Base-by-base conservation (phyloP, 2,329 filamentous ascomycete genomes). In the Arthrobotrys conoides region DNA sequence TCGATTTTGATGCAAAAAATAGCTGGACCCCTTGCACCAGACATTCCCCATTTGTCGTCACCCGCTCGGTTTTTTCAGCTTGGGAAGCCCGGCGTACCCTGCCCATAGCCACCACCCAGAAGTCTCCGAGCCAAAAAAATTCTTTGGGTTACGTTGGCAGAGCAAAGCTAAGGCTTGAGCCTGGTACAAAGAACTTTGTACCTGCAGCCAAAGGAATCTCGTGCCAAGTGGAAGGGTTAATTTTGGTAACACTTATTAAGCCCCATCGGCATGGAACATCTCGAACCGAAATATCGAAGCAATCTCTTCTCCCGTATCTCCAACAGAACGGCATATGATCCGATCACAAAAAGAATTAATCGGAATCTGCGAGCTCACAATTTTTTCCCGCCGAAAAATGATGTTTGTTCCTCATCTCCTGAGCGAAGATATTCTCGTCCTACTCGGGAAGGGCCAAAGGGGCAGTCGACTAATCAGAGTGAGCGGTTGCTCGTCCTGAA, bases 1-100 rank as follows among this genome's bases (percentile, higher is more conserved):
- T 69, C 71, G 33, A 30, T 44, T 72, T 46, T 72, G 75, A 78
- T 78, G 68, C 75, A 78, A 78, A 71, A 78, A 78, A 78, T 78
- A 78, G 75, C 75, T 78, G n/a, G 63, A 65, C 63, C 75, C 68
- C 68, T 71, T 71, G 73, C 63, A 38, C 66, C 30, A 72, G 75
- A 78, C 75, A 78, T 78, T 78, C 75, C 75, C 68, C 68, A 78
- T 78, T 78, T 33, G 75, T 78, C 61, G 64, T 71, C 63, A 64
- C 63, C 73, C 67, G 61, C 46, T 48, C 27, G 20, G 6, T 59
- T 61, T 24, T 69, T 41, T 61, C 71, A 61, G 46, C 61, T 53
- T 46, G 65, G 64, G 53, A 71, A 71, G 51, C 53, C 30, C 27
- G n/a, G 22, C 53, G 10, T n/a, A 57, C 53, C 30, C 14, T 5